A percentile compares a stretch with the other conserved stretches of the same genome.
phyloP scores from a whole-genome alignment of 768 basidiomycete genomes.

The Boletus speciosus region DNA sequence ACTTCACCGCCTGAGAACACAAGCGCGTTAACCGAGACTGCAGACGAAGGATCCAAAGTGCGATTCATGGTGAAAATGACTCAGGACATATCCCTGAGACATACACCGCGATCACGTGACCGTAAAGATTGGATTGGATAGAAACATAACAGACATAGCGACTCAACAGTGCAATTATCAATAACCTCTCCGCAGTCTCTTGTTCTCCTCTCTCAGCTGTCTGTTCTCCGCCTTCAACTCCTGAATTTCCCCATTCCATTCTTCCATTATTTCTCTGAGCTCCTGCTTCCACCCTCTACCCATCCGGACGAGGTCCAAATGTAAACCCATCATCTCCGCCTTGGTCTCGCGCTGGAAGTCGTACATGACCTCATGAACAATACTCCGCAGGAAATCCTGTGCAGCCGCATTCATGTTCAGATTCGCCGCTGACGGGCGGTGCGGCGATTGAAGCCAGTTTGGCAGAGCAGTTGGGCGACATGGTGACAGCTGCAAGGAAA shows the following conservation, averaged over 20 bases:
- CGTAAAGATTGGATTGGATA: background rate
- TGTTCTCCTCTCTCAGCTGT: conserved; percentile 65
- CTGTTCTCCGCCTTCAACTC: conserved; percentile 44
- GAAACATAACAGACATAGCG: too few species aligned
- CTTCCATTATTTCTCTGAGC: conserved; percentile 57
- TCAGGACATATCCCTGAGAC: too few species aligned
- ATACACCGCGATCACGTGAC: conserved; percentile 12
- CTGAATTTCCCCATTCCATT: conserved; percentile 55
- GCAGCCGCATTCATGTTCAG: conserved; percentile 31
- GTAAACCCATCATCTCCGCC: conserved; percentile 71
- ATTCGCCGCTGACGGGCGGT: conserved; percentile 24
- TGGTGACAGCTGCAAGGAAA: conserved; percentile 58
- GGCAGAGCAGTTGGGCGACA: conserved; percentile 38
- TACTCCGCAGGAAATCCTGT: conserved; percentile 60
- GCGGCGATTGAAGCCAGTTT: conserved; percentile 40
- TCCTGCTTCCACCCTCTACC: conserved; percentile 67
- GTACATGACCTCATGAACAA: conserved; percentile 69
- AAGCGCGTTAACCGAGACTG: conserved; percentile 21
- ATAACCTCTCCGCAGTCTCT: conserved; percentile 46
- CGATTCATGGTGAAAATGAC: conserved; percentile 4
- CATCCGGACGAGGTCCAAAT: conserved; percentile 70
- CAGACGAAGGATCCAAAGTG: conserved; percentile 6
- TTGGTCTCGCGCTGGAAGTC: conserved; percentile 69
- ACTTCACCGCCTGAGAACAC: conserved; percentile 31
- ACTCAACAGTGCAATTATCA: conserved; percentile 6